Conservation (phyloP, 441 rosid genomes). For the Gossypium aridum region DNA sequence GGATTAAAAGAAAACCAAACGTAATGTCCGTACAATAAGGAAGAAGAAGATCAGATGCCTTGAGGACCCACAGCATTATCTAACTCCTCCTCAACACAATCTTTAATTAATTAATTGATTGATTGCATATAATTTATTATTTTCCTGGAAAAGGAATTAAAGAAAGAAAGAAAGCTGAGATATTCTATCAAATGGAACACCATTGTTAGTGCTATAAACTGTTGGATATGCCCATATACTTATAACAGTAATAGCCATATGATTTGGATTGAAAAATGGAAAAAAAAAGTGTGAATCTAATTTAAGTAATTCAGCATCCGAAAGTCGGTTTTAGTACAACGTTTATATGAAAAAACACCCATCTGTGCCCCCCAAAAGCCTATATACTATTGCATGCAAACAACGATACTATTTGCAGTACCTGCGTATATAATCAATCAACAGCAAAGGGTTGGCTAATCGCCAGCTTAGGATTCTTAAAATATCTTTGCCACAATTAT, state of each 20-base stretch:
- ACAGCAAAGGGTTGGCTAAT: background rate
- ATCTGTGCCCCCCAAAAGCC: background rate
- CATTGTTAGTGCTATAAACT: constrained; percentile 15
- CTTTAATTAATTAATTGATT: background rate
- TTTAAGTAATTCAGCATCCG: background rate
- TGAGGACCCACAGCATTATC: constrained; percentile 23
- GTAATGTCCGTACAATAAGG: constrained; percentile 13
- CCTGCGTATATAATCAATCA: background rate
- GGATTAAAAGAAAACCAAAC: background rate
- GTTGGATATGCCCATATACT: background rate
- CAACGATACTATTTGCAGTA: background rate
- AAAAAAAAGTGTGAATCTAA: background rate
- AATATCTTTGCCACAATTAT: background rate
- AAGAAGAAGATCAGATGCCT: constrained; percentile 15
- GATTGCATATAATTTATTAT: background rate
- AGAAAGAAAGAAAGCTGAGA: constrained; percentile 9
- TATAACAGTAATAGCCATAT: background rate
- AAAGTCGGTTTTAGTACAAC: background rate
- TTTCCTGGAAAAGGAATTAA: background rate
- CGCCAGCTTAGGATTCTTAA: constrained; percentile 4
- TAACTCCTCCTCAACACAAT: background rate
- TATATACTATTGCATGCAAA: background rate
- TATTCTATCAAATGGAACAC: constrained; percentile 1
- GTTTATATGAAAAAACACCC: background rate
- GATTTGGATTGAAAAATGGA: background rate